A percentile compares a stretch with the other conserved stretches of the same genome.
These are phyloP conservation scores for Kwoniella botswanensis DNA, from an alignment of 768 basidiomycete genomes.

Conservation along the genomic window DNA sequence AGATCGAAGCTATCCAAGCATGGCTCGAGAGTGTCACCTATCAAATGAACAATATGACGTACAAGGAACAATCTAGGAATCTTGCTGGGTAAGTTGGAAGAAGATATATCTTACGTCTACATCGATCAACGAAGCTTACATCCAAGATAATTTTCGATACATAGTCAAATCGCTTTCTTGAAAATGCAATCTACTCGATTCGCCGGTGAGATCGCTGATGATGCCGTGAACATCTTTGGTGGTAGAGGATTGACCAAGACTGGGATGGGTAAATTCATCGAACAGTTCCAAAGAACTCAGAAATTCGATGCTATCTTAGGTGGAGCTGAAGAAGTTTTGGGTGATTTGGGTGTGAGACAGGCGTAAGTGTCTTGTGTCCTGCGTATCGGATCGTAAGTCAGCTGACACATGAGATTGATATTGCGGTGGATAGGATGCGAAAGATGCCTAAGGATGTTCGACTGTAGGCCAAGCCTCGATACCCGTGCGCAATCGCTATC, in stretches of 20 bases:
- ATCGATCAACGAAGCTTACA: no score
- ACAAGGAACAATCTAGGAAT: conserved; percentile 73
- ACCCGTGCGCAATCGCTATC: not conserved
- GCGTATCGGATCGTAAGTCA: no score
- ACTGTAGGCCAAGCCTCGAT: conserved; percentile 15
- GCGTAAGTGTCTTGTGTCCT: conserved; percentile 39
- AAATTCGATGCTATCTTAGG: conserved; percentile 58
- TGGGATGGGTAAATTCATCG: conserved; percentile 61
- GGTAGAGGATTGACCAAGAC: conserved; percentile 81
- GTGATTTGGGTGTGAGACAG: conserved; percentile 56
- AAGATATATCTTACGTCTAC: not conserved
- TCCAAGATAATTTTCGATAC: no score
- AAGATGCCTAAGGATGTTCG: conserved; percentile 54
- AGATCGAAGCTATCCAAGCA: conserved; percentile 77
- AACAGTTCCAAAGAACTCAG: conserved; percentile 56
- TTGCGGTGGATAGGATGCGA: conserved; percentile 32
- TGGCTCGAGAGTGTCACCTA: conserved; percentile 87
- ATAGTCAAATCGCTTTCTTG: conserved; percentile 71
- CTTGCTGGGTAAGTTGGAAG: conserved; percentile 65
- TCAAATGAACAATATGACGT: conserved; percentile 85
- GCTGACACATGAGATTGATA: conserved; percentile 4
- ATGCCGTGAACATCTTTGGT: conserved; percentile 80
- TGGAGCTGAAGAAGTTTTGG: conserved; percentile 53
- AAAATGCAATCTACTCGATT: conserved; percentile 78
- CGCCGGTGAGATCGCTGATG: conserved; percentile 78